A percentile compares a stretch with the other conserved stretches of the same genome.
Evolutionary conservation across 768 basidiomycete species (phyloP).

Genomic region (Clitopilus hobsonii): DNA sequence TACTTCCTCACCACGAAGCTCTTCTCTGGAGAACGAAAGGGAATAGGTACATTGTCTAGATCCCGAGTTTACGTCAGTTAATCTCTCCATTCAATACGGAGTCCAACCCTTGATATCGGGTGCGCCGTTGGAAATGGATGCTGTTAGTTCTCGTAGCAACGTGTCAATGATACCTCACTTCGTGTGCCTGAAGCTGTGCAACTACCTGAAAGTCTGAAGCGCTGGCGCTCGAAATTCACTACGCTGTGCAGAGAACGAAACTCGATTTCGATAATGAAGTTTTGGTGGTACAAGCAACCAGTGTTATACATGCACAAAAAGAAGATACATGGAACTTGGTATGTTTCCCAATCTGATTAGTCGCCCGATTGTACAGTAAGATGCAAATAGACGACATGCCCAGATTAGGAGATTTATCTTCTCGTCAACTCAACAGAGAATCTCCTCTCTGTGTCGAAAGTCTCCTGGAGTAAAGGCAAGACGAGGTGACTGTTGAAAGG

Average conservation of each 20-base stretch:
- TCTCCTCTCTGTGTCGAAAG: background rate
- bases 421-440: background rate
- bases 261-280: background rate
- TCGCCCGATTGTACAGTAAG: background rate
- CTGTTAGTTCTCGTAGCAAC: background rate
- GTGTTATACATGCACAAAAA: background rate
- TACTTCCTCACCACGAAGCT: too few relatives aligned
- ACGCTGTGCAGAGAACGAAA: background rate
- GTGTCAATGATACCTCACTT: conserved; percentile 1
- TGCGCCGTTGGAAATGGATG: background rate
- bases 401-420: background rate
- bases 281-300: background rate
- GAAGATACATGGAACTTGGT: background rate
- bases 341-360: conserved; percentile 1
- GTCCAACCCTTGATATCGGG: background rate
- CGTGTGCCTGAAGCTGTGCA: background rate
- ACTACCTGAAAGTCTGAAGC: background rate
- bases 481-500: conserved; percentile 1
- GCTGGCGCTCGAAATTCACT: background rate
- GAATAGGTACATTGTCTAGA: background rate
- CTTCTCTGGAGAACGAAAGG: too few relatives aligned
- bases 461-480: background rate
- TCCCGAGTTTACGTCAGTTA: background rate
- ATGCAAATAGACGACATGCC: conserved; percentile 2
- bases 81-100: background rate